phyloP scores from a whole-genome alignment of 805 yeast genomes.

The Scheffersomyces coipomensis region DNA sequence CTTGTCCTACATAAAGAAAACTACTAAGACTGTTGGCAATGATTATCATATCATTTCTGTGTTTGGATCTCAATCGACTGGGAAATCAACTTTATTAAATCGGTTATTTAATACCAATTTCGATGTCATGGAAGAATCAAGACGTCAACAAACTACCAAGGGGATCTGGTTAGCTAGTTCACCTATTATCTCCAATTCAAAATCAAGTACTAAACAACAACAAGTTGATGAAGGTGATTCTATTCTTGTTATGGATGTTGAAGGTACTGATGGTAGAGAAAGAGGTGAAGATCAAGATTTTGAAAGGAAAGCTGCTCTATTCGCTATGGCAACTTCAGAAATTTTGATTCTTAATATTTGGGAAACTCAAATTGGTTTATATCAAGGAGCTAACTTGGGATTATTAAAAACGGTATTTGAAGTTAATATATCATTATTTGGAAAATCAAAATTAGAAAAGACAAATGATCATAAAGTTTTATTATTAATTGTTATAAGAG shows the following conservation, averaged over 20 bases:
- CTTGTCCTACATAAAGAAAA: conserved; percentile 31
- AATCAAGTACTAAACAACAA: conserved; percentile 1
- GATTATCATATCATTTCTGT: conserved; percentile 90
- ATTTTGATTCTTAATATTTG: conserved; percentile 88
- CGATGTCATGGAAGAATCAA: conserved; percentile 88
- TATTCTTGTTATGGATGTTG: conserved; percentile 90
- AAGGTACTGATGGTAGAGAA: conserved; percentile 97
- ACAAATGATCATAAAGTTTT: conserved; percentile 57
- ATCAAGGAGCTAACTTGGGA: conserved; percentile 98
- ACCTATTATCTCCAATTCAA: conserved; percentile 25
- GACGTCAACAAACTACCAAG: conserved; percentile 77
- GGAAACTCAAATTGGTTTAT: conserved; percentile 96
- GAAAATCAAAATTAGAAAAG: conserved; percentile 42
- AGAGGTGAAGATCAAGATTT: conserved; percentile 98
- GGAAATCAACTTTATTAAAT: conserved; percentile 90
- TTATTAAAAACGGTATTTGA: conserved; percentile 93
- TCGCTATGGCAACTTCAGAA: conserved; percentile 91
- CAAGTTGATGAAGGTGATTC: conserved; percentile 22
- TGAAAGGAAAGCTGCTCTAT: conserved; percentile 92
- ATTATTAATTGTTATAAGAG: conserved; percentile 85
- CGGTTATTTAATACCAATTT: conserved; percentile 81
- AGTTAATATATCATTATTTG: conserved; percentile 85
- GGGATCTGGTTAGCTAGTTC: conserved; percentile 46
- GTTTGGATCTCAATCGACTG: conserved; percentile 96
- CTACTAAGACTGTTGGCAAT: conserved; percentile 51